Conservation (phyloP, 345 rosid genomes). For the Citrus sinensis region DVS_A1.0 CM039163.1:30819001-30819500, state of each 20-base stretch:
- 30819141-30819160: background rate
- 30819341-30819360: background rate
- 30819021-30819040: constrained; percentile 76
- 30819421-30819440: constrained; percentile 99
- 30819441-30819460: constrained; percentile 61
- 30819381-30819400: constrained; percentile 36
- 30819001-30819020: constrained; percentile 94
- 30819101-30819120: no score
- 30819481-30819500: constrained; percentile 40
- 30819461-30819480: constrained; percentile 42
- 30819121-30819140: background rate
- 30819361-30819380: background rate
- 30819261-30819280: constrained; percentile 89
- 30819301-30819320: background rate
- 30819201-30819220: constrained; percentile 87
- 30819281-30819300: constrained; percentile 52
- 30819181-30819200: constrained; percentile 85
- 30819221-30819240: constrained; percentile 88
- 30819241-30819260: constrained; percentile 96
- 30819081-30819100: background rate
- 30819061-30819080: background rate
- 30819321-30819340: background rate
- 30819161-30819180: constrained; percentile 71
- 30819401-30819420: constrained; percentile 76
- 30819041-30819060: constrained; percentile 14